Evolutionary conservation across 2,329 filamentous ascomycete genomes (phyloP), one percentile per base, ranked within the genome.

Genomic region (Cladosporium sp.): DNA sequence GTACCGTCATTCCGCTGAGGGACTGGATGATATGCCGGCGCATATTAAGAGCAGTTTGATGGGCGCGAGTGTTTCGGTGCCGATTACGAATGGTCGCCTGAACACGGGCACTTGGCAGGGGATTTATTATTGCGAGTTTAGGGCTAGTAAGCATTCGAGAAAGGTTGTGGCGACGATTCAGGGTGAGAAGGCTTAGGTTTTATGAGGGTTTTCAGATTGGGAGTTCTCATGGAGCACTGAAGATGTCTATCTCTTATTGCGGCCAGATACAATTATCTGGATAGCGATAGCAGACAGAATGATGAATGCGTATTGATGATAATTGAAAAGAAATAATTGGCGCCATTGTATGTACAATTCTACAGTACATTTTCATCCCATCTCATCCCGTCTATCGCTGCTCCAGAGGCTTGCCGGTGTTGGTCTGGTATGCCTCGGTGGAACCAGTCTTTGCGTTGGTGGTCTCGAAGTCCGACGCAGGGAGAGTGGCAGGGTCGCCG

Each of bases 101-200:
- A 84, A 74, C 8, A 80, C 77, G 13, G 82, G 82, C 1, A 84
- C 81, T 13, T 92, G 87, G 88, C 88, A 93, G 82, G 83, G 93
- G 0, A 92, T 97, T 53, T 97, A 88, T 87, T 95, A 94, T 68
- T 72, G 96, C 57, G 93, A 97, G 70, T 97, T 97, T 67, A 78
- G 92, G 50, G 79, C 75, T 3, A 74, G 74, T 59, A 88, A 82
- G 69, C 91, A 96, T 69, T 76, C 81, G 56, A 80, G 93, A 62
- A 86, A 83, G 66, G 80, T 97, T 11, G 84, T 98, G 55, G 92
- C 92, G 48, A 97, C 93, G 1, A 94, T 97, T 55, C 91, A 97
- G 69, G 93, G 92, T 38, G 87, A 96, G 73, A 83, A 79, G 72
- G 27, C 36, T 32, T 50, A 27, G 22, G 9, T 27, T 27, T 27